Percentiles rank a stretch among this genome's conserved stretches.
These are phyloP conservation scores for Davidsoniella australis DNA, from an alignment of 2,329 filamentous ascomycete genomes.

Conservation along the genomic window DNA sequence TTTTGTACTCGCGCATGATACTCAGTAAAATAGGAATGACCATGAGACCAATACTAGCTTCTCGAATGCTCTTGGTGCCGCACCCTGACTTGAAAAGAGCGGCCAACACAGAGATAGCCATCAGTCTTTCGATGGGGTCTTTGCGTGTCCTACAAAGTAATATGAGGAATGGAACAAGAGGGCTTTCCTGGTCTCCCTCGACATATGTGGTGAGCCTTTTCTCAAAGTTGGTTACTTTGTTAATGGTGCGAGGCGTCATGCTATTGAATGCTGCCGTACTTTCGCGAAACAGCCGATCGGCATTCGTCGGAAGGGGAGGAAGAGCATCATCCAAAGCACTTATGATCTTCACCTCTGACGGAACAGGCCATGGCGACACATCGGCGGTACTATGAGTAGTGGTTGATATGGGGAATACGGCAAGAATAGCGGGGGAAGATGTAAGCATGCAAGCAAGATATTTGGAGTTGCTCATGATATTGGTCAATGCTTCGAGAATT, in stretches of 20 bases:
- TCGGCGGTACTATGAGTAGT: constrained; percentile 14
- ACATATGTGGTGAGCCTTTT: no score
- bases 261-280: no score
- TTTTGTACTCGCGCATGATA: constrained; percentile 29
- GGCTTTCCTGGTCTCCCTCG: constrained; percentile 36
- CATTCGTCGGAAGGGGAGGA: constrained; percentile 30
- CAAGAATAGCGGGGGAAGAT: constrained; percentile 50
- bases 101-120: constrained; percentile 52
- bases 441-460: constrained; percentile 57
- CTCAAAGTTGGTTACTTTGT: constrained; percentile 20
- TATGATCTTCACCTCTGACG: constrained; percentile 16
- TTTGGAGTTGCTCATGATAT: constrained; percentile 63
- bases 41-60: constrained; percentile 46
- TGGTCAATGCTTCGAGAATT: constrained; percentile 59
- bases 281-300: neutral
- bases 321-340: constrained; percentile 50
- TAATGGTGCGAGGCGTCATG: neutral
- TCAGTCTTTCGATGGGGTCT: constrained; percentile 41
- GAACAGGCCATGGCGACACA: neutral
- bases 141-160: constrained; percentile 38
- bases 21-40: constrained; percentile 53
- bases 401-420: constrained; percentile 47
- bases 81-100: constrained; percentile 53
- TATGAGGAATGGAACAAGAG: constrained; percentile 58
- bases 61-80: constrained; percentile 40